Percentiles rank a stretch among this genome's conserved stretches.
These are phyloP conservation scores for Didymellaceae sp. DNA, from an alignment of 2,329 filamentous ascomycete species.

Conservation along the genomic window DNA sequence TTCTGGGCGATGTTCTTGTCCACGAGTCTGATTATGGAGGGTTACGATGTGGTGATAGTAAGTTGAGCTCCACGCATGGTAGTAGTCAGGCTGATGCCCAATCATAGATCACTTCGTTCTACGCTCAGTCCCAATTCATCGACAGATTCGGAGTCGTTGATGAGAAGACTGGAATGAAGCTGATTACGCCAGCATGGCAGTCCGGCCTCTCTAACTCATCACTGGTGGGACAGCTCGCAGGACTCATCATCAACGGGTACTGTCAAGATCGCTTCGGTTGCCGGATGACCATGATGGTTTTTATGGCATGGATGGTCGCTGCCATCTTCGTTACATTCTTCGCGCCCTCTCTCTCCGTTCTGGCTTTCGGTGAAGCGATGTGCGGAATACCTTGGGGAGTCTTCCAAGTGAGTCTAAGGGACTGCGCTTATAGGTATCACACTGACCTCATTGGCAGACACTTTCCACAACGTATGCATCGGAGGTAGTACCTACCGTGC, in stretches of 20 bases:
- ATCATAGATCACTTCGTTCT: neutral
- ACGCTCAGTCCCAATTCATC: constrained; percentile 2
- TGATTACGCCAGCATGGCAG: constrained; percentile 3
- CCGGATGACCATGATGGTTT: neutral
- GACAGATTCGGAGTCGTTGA: neutral
- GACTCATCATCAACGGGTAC: constrained; percentile 1
- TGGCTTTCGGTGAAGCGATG: constrained; percentile 61
- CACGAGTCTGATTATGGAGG: constrained; percentile 6
- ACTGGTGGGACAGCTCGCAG: neutral
- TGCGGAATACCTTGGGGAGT: constrained; percentile 52
- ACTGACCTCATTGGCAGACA: no score
- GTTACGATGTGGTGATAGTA: neutral
- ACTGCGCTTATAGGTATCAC: no score
- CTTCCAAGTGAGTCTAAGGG: constrained; percentile 40
- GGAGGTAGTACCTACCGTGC: constrained; percentile 57
- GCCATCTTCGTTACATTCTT: constrained; percentile 53
- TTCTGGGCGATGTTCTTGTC: constrained; percentile 9
- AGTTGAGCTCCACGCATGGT: neutral
- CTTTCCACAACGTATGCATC: constrained; percentile 68
- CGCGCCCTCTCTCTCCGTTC: constrained; percentile 43
- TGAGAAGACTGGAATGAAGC: neutral
- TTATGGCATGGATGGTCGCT: neutral
- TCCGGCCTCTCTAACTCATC: constrained; percentile 1
- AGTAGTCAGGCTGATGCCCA: neutral
- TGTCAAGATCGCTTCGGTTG: constrained; percentile 2